A percentile compares a stretch with the other conserved stretches of the same genome.
Evolutionary conservation across 176 grass and related monocot species (phyloP).

Genomic region (Hordeum vulgare): MorexV3_pseudomolecules_assembly NC_058520.1:391896150-391896649

Average conservation of each 20-base stretch:
- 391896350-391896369: background rate
- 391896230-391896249: background rate
- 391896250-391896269: background rate
- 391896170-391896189: background rate
- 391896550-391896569: slow-evolving; percentile 16
- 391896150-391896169: background rate
- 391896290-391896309: background rate
- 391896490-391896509: slow-evolving; percentile 2
- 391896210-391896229: background rate
- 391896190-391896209: background rate
- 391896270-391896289: background rate
- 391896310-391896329: background rate
- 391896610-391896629: slow-evolving; percentile 67
- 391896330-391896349: background rate
- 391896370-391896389: slow-evolving; percentile 8
- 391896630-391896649: slow-evolving; percentile 87
- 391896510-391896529: slow-evolving; percentile 7
- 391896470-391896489: background rate
- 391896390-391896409: background rate
- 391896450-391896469: slow-evolving; percentile 2
- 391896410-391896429: background rate
- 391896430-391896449: slow-evolving; percentile 14
- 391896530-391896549: slow-evolving; percentile 11
- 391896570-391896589: slow-evolving; percentile 63
- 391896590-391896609: slow-evolving; percentile 47